These are phyloP conservation scores for Corymbia maculata DNA, from an alignment of 345 rosid species.

Conservation along the genomic window DNA sequence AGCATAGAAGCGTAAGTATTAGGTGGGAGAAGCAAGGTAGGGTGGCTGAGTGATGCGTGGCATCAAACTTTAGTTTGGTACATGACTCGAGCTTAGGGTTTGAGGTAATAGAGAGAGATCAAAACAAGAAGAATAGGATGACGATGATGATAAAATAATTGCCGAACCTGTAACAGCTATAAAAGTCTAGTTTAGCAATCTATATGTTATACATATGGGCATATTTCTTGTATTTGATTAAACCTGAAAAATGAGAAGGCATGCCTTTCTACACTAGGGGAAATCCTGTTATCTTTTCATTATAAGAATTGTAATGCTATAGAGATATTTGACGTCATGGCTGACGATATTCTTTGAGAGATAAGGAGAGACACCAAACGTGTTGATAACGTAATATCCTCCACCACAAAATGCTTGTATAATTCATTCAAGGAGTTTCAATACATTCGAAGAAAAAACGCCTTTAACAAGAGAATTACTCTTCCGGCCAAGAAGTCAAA, in stretches of 20 bases:
- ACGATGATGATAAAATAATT: background rate
- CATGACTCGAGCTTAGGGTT: background rate
- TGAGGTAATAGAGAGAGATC: background rate
- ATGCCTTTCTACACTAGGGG: background rate
- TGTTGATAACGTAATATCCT: background rate
- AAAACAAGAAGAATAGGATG: background rate
- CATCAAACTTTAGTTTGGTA: background rate
- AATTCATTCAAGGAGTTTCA: background rate
- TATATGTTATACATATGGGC: background rate
- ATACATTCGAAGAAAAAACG: background rate
- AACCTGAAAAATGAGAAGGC: background rate
- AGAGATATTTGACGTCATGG: background rate
- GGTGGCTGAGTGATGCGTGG: background rate
- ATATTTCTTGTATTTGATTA: background rate
- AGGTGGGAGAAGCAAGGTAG: background rate
- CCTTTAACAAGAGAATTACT: background rate
- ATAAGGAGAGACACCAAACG: background rate
- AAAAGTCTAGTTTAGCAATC: background rate
- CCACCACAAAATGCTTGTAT: background rate
- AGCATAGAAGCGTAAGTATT: background rate
- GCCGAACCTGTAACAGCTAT: too few relatives aligned
- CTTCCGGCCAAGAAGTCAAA: background rate
- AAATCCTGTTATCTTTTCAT: background rate
- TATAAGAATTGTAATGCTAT: background rate
- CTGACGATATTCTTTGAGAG: background rate